A percentile compares a stretch with the other conserved stretches of the same genome.
Conservation (phyloP, 306 rosid genomes). For the Elaeagnus macrophylla region DNA sequence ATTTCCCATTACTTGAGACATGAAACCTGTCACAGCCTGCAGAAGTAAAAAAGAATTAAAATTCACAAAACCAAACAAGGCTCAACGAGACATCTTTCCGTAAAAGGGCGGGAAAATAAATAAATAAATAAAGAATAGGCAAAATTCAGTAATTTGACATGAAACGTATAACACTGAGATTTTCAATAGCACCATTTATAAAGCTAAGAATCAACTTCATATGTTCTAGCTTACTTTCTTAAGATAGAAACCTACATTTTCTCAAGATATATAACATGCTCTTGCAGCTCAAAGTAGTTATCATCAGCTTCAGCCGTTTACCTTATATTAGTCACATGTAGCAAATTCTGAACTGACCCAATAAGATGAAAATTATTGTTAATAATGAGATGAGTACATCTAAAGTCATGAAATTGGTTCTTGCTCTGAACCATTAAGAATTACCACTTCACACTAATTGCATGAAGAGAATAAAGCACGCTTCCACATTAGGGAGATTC, state of each 20-base stretch:
- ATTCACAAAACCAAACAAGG: background rate
- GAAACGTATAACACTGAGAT: background rate
- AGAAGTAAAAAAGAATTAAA: constrained; percentile 18
- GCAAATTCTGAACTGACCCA: constrained; percentile 5
- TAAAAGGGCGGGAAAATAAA: background rate
- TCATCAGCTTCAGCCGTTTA: background rate
- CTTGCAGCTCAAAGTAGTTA: background rate
- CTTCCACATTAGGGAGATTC: background rate
- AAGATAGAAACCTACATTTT: constrained; percentile 1
- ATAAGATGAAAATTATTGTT: background rate
- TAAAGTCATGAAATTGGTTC: background rate
- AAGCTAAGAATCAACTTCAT: too few relatives aligned
- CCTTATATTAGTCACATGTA: background rate
- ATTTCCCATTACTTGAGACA: constrained; percentile 59
- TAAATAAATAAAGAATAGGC: too few relatives aligned
- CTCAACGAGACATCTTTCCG: background rate
- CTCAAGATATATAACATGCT: background rate
- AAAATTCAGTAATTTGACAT: background rate
- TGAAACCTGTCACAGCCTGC: constrained; percentile 87
- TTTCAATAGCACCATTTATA: background rate
- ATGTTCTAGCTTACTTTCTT: background rate
- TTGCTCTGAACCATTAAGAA: background rate
- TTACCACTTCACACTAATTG: background rate
- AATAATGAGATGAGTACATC: too few relatives aligned
- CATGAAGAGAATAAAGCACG: too few relatives aligned